Evolutionary conservation across 2,329 filamentous ascomycete genomes (phyloP), one percentile per base, ranked within the genome.

Genomic region (Fusarium sublunatum): DNA sequence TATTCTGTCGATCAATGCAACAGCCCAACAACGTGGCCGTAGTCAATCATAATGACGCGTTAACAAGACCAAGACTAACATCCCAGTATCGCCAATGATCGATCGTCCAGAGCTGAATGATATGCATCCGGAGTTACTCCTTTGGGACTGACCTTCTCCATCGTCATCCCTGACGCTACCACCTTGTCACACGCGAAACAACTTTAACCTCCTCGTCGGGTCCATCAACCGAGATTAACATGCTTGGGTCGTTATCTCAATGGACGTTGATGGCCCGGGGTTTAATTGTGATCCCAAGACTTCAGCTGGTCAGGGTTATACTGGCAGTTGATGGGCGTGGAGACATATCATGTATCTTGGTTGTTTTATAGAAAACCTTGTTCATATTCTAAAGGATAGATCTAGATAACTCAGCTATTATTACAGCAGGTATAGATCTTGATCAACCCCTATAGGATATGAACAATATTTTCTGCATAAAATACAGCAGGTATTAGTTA

Each of bases 181-280:
- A 32, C 52, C 43, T 46, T 49, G 40, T 31, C 29, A 29, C 32
- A n/a, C 25, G 13, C 51, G 31, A 49, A 41, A 41, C 58, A 55
- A 60, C 43, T 49, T 55, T 49, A 61, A 46, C 49, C 55, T 60
- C 43, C 28, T 19, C 22, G 53, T 53, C 41, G 41, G 53, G 41
- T 46, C 57, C 12, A 26, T n/a, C 50, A 19, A 39, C 11, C 31
- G 12, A 34, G 31, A 34, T 34, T 6, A 34, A n/a, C 13, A 34
- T 6, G 12, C 11, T 34, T 13, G 31, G 13, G 12, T 13, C 12
- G 31, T 2, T 6, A 34, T n/a, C 12, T 12, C 11, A 34, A 34
- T 34, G 31, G 31, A 34, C 11, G 31, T 3, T 12, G 13, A 6
- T 34, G 31, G 2, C 11, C 10, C 31, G 13, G 5, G 31, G 13